Evolutionary conservation across 2,329 filamentous ascomycete genomes (phyloP), one percentile per base, ranked within the genome.

Genomic region (Pyricularia sp.): DNA sequence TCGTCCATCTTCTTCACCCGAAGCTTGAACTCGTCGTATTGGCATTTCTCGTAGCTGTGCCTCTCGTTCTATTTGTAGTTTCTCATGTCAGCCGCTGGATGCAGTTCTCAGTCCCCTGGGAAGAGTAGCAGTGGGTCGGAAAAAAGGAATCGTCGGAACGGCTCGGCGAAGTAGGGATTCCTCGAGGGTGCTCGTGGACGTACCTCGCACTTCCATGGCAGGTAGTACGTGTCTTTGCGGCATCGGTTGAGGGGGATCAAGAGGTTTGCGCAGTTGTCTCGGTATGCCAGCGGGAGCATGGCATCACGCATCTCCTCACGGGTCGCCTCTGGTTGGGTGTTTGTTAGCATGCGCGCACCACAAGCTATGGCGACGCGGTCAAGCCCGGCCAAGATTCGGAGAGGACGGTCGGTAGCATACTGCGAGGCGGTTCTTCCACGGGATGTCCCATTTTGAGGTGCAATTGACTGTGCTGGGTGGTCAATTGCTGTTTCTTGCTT

Each of bases 1-100:
- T 99, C 94, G 76, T 98, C 89, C 95, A 99, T 99, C 89, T 97
- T 98, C 77, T 91, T 92, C 73, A 99, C 95, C 70, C 95, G 90
- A 86, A 94, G 93, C 89, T 97, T 97, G 86, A 99, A 99, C 80
- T 98, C 95, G 73, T 92, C 92, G 82, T 99, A 99, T 78, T 99
- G 95, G 88, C 95, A 99, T 81, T 98, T 98, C 80, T 99, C 95
- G 85, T 99, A 99, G 77, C 90, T 91, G 83, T 99, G 95, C 84
- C 95, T 87, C 85, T 99, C 95, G 80, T 93, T 89, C 95, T 98
- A 78, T 70, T 17, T 26, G 3, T 33, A 4, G 23, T n/a, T 20
- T n/a, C 5, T 4, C 59, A 59, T 14, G 59, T 63, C 17, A 63
- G 59, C 20, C 59, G 10, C 12, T 30, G 59, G 1, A 28, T 12